Conservation (phyloP, 2,329 filamentous ascomycete species). For the Lachnellula suecica region DNA sequence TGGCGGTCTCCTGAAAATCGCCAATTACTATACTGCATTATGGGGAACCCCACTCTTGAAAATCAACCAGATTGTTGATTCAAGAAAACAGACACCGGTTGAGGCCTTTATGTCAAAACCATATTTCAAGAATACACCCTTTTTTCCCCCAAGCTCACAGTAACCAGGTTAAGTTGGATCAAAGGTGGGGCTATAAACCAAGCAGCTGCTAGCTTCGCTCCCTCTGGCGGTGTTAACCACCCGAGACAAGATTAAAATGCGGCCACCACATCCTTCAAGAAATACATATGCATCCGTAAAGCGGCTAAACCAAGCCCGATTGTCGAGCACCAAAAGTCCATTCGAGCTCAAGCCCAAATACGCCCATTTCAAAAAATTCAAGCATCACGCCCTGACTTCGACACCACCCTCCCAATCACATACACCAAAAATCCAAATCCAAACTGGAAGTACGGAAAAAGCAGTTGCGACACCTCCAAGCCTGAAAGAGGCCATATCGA, state of each 20-base stretch:
- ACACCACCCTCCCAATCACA: background rate
- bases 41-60: background rate
- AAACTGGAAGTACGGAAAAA: background rate
- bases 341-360: background rate
- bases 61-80: no score
- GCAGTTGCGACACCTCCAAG: background rate
- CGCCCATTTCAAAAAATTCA: background rate
- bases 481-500: background rate
- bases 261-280: no score
- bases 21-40: background rate
- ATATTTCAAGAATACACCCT: no score
- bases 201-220: no score
- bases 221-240: no score
- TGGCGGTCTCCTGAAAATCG: background rate
- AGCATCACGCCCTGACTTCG: background rate
- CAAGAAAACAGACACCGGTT: no score
- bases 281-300: no score
- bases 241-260: no score
- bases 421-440: background rate
- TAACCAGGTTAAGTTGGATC: no score
- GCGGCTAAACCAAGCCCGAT: background rate
- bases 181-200: no score
- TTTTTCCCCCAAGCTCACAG: no score
- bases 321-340: background rate
- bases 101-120: no score